Evolutionary conservation across 805 yeast species (phyloP), one percentile per base, ranked within the genome.

Genomic region (Wickerhamiella occidentalis): DNA sequence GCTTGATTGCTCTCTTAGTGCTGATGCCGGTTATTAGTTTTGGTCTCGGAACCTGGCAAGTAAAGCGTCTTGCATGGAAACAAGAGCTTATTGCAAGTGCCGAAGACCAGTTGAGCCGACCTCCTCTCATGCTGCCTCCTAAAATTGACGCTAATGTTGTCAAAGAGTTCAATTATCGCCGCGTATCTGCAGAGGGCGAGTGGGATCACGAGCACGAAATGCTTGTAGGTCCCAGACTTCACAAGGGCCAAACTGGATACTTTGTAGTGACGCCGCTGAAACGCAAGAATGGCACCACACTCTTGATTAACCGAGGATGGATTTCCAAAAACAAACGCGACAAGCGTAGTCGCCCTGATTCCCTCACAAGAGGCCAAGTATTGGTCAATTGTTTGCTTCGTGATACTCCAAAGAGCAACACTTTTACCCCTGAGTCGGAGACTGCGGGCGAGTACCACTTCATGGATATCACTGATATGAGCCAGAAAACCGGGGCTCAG

Each of bases 241-340:
- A 73, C 55, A 79, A 85, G 53, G 85, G 80, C 41, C 68, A 70
- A 54, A 74, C 78, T 50, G 98, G 98, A 1, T 92, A 85, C 63
- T 66, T 76, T 21, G 73, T 90, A 5, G 77, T 84, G 26, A 82
- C 94, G 5, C 97, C 98, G 11, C 77, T 92, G 58, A 74, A 78
- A 21, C 76, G 94, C 52, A 79, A 77, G 53, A 84, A 86, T 21
- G 92, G 87, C 1, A 75, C 80, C 44, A 88, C 84, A 48, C 69
- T 92, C 15, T 68, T 92, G 48, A 74, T 92, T 25, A 94, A 85
- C 62, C 75, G 98, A 55, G 98, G 98, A 13, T 92, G 96, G 94
- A 78, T 92, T 42, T 83, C 78, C 12, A 77, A 77, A 53, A 76
- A 77, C 12, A 49, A 64, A 66, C 62, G 69, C 2, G 63, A 68